These are phyloP conservation scores for Populus hybrid DNA, from an alignment of 441 rosid species.

Conservation along the genomic window DNA sequence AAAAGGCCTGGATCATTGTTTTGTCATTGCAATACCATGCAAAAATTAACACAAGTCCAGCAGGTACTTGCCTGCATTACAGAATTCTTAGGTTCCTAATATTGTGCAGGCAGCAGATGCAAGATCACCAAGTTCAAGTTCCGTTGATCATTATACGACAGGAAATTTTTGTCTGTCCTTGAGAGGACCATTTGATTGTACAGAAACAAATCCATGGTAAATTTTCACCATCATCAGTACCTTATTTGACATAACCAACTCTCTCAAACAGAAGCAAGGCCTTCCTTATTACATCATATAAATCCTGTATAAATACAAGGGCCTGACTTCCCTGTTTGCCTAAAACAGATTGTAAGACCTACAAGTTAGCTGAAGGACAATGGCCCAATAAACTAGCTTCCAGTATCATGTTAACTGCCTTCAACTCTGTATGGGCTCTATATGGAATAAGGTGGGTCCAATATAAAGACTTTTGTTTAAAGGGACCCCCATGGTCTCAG, in stretches of 20 bases:
- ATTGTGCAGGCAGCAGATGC: no score
- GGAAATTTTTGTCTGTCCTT: background rate
- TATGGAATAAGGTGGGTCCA: background rate
- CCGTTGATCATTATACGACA: background rate
- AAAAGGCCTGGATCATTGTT: background rate
- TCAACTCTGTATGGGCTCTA: background rate
- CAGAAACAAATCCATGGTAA: background rate
- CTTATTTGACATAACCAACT: background rate
- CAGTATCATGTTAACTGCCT: background rate
- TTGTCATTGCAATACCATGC: background rate
- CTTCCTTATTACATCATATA: background rate
- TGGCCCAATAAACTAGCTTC: background rate
- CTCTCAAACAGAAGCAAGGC: background rate
- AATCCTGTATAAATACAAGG: background rate
- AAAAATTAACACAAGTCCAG: background rate
- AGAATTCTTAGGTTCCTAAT: no score
- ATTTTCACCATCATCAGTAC: background rate
- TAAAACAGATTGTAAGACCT: background rate
- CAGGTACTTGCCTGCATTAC: no score
- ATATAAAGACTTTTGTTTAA: background rate
- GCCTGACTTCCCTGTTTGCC: background rate
- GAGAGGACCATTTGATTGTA: background rate
- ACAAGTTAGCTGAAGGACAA: background rate
- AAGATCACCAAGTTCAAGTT: no score
- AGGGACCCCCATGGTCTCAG: background rate